Base-by-base conservation (phyloP, 441 rosid genomes). In the Adansonia grandidieri region DNA sequence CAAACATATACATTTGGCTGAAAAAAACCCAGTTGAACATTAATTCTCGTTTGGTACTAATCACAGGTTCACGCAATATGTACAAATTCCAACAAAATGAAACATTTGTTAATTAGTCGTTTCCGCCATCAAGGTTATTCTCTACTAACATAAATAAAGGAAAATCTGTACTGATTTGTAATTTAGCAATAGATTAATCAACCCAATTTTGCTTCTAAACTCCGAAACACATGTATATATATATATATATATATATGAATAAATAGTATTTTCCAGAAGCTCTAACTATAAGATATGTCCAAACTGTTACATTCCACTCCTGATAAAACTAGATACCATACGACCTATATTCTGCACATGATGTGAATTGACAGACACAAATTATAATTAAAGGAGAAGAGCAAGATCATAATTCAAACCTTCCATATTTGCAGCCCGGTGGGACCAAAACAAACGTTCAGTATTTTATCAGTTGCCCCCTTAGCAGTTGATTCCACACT, bases 401-500 rank as follows among this genome's bases (percentile, higher is more conserved):
- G 22, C 19, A 66, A n/a, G 15, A 44, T 40, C 71, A 24, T 50
- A 40, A 47, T 45, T 42, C 71, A 61, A 68, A 80, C 75, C 58
- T 71, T 48, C 7, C 11, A 5, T 17, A 9, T 42, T 61, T 78
- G 14, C 17, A 28, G 71, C 47, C 32, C 10, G 79, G 65, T 17
- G 64, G 60, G 80, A 61, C 70, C 64, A 32, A 14, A 71, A 68
- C 66, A n/a, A 65, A 6, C 17, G 15, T 28, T 54, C 62, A 8
- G 65, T 47, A 28, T 40, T 58, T 44, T 65, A 44, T 9, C 6
- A 7, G 6, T 13, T 13, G 5, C 56, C 28, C 20, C 20, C 79
- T 86, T 78, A 94, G 72, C 99, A 96, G 87, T 96, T 92, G 88
- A 96, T 93, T 80, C 99, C 99, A 85, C 98, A 94, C 72, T 76